Percentiles rank a stretch among this genome's conserved stretches.
phyloP scores from a whole-genome alignment of 2,329 filamentous ascomycete species.

The Aphanocladium album region DNA sequence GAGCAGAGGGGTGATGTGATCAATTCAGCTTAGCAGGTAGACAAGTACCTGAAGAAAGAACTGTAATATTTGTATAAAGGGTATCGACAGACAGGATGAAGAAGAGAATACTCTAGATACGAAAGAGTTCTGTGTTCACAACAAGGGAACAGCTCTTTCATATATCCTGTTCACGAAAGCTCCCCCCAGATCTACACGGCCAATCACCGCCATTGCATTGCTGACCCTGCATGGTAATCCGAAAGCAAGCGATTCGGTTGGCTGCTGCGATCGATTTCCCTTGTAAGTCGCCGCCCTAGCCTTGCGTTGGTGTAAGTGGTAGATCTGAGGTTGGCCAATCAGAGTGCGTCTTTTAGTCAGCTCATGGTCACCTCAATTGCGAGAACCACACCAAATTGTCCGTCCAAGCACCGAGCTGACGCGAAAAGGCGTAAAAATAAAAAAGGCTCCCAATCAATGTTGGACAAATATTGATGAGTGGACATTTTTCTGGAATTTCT shows the following conservation, averaged over 20 bases:
- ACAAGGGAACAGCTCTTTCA: constrained; percentile 1
- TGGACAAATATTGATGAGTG: background rate
- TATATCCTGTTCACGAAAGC: constrained; percentile 1
- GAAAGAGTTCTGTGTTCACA: background rate
- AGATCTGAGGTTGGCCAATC: constrained; percentile 23
- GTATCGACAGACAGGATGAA: background rate
- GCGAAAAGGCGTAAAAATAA: background rate
- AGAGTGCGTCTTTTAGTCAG: constrained; percentile 28
- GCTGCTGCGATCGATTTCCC: background rate
- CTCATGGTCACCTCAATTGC: constrained; percentile 2
- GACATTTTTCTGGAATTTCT: background rate
- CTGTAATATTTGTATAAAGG: background rate
- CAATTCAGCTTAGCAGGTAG: background rate
- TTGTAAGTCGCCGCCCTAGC: background rate
- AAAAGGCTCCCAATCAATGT: background rate
- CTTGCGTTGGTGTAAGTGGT: background rate
- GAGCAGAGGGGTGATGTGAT: background rate
- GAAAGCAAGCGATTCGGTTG: constrained; percentile 11
- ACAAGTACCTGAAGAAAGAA: background rate
- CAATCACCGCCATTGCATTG: constrained; percentile 4
- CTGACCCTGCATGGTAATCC: constrained; percentile 6
- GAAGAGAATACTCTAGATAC: background rate
- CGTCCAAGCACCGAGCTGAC: background rate
- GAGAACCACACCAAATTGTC: background rate
- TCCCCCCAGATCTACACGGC: background rate